Percentiles rank a stretch among this genome's conserved stretches.
Evolutionary conservation across 2,329 filamentous ascomycete species (phyloP).

Genomic region (Akanthomyces uredinophilus): DNA sequence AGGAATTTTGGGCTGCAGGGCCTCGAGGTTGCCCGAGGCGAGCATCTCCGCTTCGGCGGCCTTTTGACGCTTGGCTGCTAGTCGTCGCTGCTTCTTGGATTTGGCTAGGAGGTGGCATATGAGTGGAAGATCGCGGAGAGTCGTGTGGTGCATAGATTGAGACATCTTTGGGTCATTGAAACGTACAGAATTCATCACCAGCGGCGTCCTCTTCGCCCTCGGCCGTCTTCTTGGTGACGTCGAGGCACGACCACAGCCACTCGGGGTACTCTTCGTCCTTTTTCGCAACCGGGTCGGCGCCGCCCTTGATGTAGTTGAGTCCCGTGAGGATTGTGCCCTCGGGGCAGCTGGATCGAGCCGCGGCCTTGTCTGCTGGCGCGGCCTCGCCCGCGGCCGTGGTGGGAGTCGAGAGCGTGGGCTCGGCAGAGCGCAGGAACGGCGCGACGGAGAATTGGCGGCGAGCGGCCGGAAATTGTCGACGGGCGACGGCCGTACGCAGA

Average conservation of each 20-base stretch:
- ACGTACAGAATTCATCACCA: slow-evolving; percentile 77
- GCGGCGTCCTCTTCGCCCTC: slow-evolving; percentile 48
- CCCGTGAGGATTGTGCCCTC: slow-evolving; percentile 68
- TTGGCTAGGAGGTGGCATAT: slow-evolving; percentile 52
- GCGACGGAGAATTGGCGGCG: slow-evolving; percentile 40
- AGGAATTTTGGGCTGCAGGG: slow-evolving; percentile 64
- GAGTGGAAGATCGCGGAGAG: background rate
- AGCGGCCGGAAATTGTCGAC: slow-evolving; percentile 26
- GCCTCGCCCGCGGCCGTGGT: slow-evolving; percentile 28
- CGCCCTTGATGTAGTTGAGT: slow-evolving; percentile 72
- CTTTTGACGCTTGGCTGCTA: slow-evolving; percentile 62
- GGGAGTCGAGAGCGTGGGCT: slow-evolving; percentile 34
- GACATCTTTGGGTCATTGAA: background rate
- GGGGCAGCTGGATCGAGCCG: slow-evolving; percentile 47
- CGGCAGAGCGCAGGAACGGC: slow-evolving; percentile 30
- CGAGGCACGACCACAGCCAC: slow-evolving; percentile 74
- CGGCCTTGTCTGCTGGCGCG: slow-evolving; percentile 22
- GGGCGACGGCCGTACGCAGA: slow-evolving; percentile 38
- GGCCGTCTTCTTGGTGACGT: slow-evolving; percentile 51
- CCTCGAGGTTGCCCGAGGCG: slow-evolving; percentile 60
- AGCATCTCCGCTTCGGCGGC: slow-evolving; percentile 53
- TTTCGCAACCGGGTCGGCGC: slow-evolving; percentile 66
- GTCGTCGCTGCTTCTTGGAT: slow-evolving; percentile 73
- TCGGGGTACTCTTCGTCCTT: slow-evolving; percentile 71
- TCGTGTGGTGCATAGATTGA: background rate